phyloP scores from a whole-genome alignment of 331 rosid species.

The Quercus tomentella region DNA sequence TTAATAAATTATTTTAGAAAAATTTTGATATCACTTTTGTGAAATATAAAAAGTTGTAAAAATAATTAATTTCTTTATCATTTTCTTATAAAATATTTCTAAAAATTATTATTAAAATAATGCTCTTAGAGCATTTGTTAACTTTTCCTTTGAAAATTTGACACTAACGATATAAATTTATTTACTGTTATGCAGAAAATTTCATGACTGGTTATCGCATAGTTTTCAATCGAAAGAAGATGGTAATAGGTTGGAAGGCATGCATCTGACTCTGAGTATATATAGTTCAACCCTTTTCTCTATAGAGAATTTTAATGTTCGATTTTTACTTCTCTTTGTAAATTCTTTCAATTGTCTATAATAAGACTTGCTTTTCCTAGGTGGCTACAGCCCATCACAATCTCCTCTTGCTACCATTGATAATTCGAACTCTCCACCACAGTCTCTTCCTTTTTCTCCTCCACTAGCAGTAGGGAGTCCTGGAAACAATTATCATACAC shows the following conservation, averaged over 20 bases:
- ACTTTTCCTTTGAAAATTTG: background rate
- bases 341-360: background rate
- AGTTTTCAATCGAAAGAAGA: constrained; percentile 71
- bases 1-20: too few relatives aligned
- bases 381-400: constrained; percentile 37
- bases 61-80: too few relatives aligned
- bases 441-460: constrained; percentile 45
- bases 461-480: constrained; percentile 20
- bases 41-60: too few relatives aligned
- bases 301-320: background rate
- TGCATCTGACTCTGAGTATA: constrained; percentile 60
- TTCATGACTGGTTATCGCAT: constrained; percentile 78
- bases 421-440: constrained; percentile 26
- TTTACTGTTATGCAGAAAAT: constrained; percentile 52
- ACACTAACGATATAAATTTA: constrained; percentile 1
- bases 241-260: constrained; percentile 61
- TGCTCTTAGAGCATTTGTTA: rapidly evolving
- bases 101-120: too few relatives aligned
- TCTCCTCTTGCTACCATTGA: constrained; percentile 17
- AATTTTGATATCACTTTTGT: rapidly evolving
- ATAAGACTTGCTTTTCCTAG: constrained; percentile 32
- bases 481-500: constrained; percentile 9
- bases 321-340: background rate
- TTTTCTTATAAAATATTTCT: too few relatives aligned
- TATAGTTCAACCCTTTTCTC: background rate